Base-by-base conservation (phyloP, 1,284 basidiomycete genomes). In the Baeospora myosura region DNA sequence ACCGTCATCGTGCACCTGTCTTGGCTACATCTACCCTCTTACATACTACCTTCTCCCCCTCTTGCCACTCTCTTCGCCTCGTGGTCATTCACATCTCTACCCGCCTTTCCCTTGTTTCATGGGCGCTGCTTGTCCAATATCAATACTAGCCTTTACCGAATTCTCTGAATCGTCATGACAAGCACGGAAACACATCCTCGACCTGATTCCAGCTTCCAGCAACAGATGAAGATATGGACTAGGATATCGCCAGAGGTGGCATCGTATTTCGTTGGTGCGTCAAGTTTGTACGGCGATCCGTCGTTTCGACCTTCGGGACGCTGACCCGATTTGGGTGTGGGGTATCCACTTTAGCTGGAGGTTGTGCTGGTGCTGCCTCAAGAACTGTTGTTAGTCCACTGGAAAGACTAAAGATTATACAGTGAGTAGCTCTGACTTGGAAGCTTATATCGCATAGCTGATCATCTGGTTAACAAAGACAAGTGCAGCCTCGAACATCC, bases 391-490 rank as follows among this genome's bases (percentile, higher is more conserved):
- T 97, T 38, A 87, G 81, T 49, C 93, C 94, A 11, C 64, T 97
- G 12, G 94, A 97, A 57, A 68, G 93, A 42, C 68, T 97, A 39
- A 97, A 97, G 66, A 97, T 97, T 57, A 96, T 97, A 50, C 85
- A 95, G 91, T 93, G 54, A 56, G 84, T 66, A 32, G 46, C 5
- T 45, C 41, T 16, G 7, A 4, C 28, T 10, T 2, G 22, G 18
- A 12, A 25, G 18, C 43, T 42, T 42, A 4, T 18, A 20, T 33
- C 33, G 26, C 17, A n/a, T 41, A 28, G 32, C 36, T 33, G 35
- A 33, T 23, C 31, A 38, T 26, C 40, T 32, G 10, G 22, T 35
- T 18, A 38, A 22, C 22, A 38, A 49, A 91, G 88, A 55, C 91
- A 92, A 66, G 86, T 91, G 2, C 89, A 92, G 47, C 76, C 78